Evolutionary conservation across 768 basidiomycete genomes (phyloP), one percentile per base, ranked within the genome.

Genomic region (Agaricus blazei): DNA sequence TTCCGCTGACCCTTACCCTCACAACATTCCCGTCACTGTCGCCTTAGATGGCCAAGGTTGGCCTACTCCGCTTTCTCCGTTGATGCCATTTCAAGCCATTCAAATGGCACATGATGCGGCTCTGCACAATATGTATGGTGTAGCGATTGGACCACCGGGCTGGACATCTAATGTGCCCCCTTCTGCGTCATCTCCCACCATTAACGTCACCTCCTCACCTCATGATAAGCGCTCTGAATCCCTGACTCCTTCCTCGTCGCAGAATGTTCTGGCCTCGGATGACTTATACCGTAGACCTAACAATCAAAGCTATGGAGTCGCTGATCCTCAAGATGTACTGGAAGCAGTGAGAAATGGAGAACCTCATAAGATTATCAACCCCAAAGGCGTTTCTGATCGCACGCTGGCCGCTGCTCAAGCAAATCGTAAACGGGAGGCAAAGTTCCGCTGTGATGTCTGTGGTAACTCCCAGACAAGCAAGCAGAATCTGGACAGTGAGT

Each of bases 401-500:
- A 56, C 42, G 8, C 41, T 56, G 3, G 42, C 31, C 9, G 54
- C 54, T 5, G 54, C 54, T 2, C 15, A 27, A 26, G 54, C 42
- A 48, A 56, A 50, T n/a, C 54, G 54, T 14, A 56, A 44, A 23
- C 28, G 54, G 9, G 54, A 50, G 28, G 48, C 48, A 40, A 56
- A 43, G 23, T 56, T 56, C 29, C 47, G 31, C 1, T 56, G 54
- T 24, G 2, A 19, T 2, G 29, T 56, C 15, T 56, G 54, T n/a
- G 29, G 43, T 9, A 44, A 56, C 26, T 56, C 48, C 14, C 54
- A 56, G 37, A 56, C 54, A 5, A 56, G 54, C 31, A 56, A 56
- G 48, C 54, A 56, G 40, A 56, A 56, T 31, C 48, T 56, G 0
- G 48, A 56, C 9, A 56, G 54, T 56, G 31, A 42, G 54, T 40